Percentiles rank a stretch among this genome's conserved stretches.
Evolutionary conservation across 2,329 filamentous ascomycete species (phyloP).

Genomic region (Biscogniauxia mediterranea): DNA sequence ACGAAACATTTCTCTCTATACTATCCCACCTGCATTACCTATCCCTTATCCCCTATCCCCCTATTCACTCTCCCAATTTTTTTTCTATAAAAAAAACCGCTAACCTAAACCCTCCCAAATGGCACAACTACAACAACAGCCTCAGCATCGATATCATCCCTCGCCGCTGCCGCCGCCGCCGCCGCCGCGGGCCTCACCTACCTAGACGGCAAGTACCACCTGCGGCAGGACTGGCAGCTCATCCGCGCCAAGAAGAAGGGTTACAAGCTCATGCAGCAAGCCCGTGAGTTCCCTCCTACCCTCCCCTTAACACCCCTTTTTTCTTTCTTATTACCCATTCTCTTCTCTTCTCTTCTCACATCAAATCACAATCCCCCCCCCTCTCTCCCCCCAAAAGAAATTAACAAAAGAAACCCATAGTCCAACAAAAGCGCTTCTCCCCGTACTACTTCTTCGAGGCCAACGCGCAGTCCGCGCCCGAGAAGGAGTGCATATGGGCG

Average conservation of each 20-base stretch:
- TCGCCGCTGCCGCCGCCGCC: slow-evolving; percentile 35
- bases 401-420: too few relatives aligned
- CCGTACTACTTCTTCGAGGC: slow-evolving; percentile 66
- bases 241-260: slow-evolving; percentile 44
- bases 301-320: slow-evolving; percentile 1
- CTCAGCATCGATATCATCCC: slow-evolving; percentile 25
- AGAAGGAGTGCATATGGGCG: slow-evolving; percentile 65
- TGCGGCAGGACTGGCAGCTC: slow-evolving; percentile 57
- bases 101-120: not conserved
- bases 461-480: slow-evolving; percentile 48
- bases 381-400: too few relatives aligned
- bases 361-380: too few relatives aligned
- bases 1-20: too few relatives aligned
- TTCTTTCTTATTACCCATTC: too few relatives aligned
- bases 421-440: slow-evolving; percentile 51
- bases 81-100: too few relatives aligned
- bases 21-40: too few relatives aligned
- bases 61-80: too few relatives aligned
- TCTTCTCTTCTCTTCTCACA: not conserved
- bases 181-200: slow-evolving; percentile 49
- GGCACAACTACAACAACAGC: slow-evolving; percentile 8
- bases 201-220: slow-evolving; percentile 67
- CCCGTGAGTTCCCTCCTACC: slow-evolving; percentile 38
- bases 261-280: slow-evolving; percentile 45
- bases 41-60: too few relatives aligned